Base-by-base conservation (phyloP, 2,329 filamentous ascomycete genomes). In the Neonectria sp. region DNA sequence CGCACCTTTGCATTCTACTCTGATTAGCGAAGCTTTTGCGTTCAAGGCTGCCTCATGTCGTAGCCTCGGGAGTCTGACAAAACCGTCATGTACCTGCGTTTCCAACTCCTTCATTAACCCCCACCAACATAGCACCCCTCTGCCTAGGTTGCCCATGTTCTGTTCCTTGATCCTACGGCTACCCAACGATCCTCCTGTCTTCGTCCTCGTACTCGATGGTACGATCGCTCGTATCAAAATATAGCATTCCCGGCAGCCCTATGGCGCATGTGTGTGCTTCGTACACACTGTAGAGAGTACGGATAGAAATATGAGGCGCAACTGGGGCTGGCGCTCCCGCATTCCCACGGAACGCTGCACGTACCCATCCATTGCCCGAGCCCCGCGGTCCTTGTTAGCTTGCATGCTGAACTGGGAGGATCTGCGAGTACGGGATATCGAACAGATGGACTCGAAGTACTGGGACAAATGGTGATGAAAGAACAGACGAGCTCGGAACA, bases 11-110 rank as follows among this genome's bases (percentile, higher is more conserved):
- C 33, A 45, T 56, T 31, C 25, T 15, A 25, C 29, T 24, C 31
- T 6, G 29, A 15, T 35, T 25, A 24, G 31, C 15, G 21, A 61
- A 29, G 31, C 45, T 33, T 55, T 29, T 37, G 21, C 37, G 61
- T 40, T 55, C 40, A 49, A 60, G 56, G 48, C 25, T 51, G 49
- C 62, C 17, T 55, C 31, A 35, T n/a, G 55, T 29, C 27, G 37
- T 21, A 37, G 51, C 31, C 29, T 33, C 27, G 35, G 29, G 25
- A 37, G 40, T 43, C 46, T 49, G 35, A 45, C 17, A 46, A 46
- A 59, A 48, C 31, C 31, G 40, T 56, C 52, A 33, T 29, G 63
- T 65, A 60, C 49, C 63, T 60, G 63, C 63, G 56, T 65, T 65
- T 65, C 56, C 62, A 60, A 55, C 40, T 55, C 27, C 55, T 59